Evolutionary conservation across 306 rosid species (phyloP).

Genomic region (Fagus crenata): DNA sequence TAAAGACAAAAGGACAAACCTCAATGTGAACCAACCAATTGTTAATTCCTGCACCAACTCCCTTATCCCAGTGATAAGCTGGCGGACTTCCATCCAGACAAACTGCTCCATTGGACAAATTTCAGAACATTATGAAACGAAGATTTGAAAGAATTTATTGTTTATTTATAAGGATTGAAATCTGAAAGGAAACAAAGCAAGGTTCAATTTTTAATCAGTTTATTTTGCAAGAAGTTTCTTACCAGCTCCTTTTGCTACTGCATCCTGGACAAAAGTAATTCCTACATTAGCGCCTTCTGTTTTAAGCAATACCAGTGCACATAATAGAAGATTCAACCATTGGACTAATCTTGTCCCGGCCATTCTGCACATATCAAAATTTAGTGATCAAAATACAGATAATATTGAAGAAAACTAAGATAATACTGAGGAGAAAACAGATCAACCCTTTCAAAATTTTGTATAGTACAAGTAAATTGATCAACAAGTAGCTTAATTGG

Average conservation of each 20-base stretch:
- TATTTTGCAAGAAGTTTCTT: slow-evolving; percentile 31
- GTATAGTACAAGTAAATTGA: not conserved
- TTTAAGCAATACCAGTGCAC: slow-evolving; percentile 41
- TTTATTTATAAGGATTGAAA: not conserved
- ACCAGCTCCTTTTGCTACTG: slow-evolving; percentile 90
- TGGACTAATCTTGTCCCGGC: slow-evolving; percentile 35
- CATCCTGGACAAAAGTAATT: slow-evolving; percentile 59
- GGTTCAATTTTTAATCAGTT: not conserved
- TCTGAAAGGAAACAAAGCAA: not conserved
- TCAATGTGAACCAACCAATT: slow-evolving; percentile 81
- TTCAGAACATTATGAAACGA: slow-evolving; percentile 8
- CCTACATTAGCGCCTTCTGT: slow-evolving; percentile 57
- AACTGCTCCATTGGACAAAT: slow-evolving; percentile 49
- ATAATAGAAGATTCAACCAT: slow-evolving; percentile 51
- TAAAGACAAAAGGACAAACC: slow-evolving; percentile 53
- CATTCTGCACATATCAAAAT: slow-evolving; percentile 57
- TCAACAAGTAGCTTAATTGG: not conserved
- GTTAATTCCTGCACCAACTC: slow-evolving; percentile 75
- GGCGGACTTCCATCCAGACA: slow-evolving; percentile 97
- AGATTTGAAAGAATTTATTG: not conserved
- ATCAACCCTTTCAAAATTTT: not conserved
- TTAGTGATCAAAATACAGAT: slow-evolving; percentile 19
- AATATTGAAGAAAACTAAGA: slow-evolving; percentile 11
- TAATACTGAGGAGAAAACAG: slow-evolving; percentile 7
- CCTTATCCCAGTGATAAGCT: slow-evolving; percentile 80